Conservation (phyloP, 441 rosid species). For the Pelargonium citronellum region DNA sequence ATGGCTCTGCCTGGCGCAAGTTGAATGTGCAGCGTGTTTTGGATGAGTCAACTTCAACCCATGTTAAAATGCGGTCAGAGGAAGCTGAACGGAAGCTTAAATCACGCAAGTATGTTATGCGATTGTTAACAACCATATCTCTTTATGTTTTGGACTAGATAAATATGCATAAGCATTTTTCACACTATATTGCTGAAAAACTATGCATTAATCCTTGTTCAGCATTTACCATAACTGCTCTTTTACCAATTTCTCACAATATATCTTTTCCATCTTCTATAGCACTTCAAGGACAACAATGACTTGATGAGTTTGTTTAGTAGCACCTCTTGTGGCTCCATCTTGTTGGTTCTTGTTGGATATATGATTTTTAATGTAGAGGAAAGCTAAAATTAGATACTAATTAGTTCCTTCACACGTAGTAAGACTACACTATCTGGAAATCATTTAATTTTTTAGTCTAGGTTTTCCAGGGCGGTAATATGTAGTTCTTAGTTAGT, state of each 20-base stretch:
- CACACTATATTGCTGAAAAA: not conserved
- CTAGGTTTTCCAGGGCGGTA: too few species aligned
- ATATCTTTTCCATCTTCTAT: not conserved
- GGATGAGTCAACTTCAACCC: conserved; percentile 87
- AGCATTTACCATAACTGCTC: not conserved
- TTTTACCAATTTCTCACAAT: not conserved
- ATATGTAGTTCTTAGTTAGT: too few species aligned
- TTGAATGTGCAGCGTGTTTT: conserved; percentile 80
- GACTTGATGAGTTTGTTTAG: not conserved
- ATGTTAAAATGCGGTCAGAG: conserved; percentile 88
- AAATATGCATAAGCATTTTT: not conserved
- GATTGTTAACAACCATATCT: conserved; percentile 8
- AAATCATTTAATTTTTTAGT: too few species aligned
- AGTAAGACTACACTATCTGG: too few species aligned
- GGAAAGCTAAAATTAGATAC: too few species aligned
- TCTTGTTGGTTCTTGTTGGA: not conserved
- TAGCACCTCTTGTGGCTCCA: not conserved
- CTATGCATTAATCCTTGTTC: not conserved
- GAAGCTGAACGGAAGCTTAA: conserved; percentile 89
- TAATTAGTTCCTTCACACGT: too few species aligned
- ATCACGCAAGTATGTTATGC: conserved; percentile 67
- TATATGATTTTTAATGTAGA: not conserved
- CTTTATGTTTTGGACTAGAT: not conserved
- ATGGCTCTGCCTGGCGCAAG: conserved; percentile 95
- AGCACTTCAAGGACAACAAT: not conserved